phyloP scores from a whole-genome alignment of 257 asterid genomes.

The Solanum lignicaule region DNA sequence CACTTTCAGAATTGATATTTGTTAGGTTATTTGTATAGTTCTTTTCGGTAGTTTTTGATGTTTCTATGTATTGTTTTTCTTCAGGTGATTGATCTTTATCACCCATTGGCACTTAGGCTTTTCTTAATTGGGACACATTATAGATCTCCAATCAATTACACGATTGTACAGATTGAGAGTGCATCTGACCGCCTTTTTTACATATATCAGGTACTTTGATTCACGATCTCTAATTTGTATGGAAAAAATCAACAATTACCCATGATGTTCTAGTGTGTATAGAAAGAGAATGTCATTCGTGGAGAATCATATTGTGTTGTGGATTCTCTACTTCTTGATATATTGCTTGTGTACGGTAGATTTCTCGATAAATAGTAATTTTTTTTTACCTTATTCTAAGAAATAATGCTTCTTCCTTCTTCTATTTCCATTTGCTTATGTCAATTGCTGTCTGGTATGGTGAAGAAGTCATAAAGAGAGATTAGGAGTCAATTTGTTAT shows the following conservation, averaged over 20 bases:
- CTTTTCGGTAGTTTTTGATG: background rate
- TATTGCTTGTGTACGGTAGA: background rate
- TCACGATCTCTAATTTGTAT: background rate
- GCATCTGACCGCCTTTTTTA: constrained; percentile 89
- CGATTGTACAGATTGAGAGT: constrained; percentile 71
- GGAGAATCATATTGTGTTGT: background rate
- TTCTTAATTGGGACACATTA: constrained; percentile 88
- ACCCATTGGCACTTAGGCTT: constrained; percentile 82
- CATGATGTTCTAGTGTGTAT: background rate
- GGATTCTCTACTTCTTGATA: background rate
- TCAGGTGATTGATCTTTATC: constrained; percentile 83
- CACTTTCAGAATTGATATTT: background rate
- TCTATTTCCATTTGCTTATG: background rate
- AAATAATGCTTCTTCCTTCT: background rate
- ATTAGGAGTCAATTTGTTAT: background rate
- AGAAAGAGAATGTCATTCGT: background rate
- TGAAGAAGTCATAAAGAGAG: background rate
- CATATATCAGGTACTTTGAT: constrained; percentile 66
- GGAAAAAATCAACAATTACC: background rate
- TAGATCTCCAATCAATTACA: constrained; percentile 89
- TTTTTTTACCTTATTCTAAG: background rate
- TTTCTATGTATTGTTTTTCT: constrained; percentile 2
- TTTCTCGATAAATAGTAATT: background rate
- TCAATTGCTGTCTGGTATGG: background rate
- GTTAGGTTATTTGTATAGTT: background rate